phyloP scores from a whole-genome alignment of 2,329 filamentous ascomycete genomes.

The Cladosporium velox region DNA sequence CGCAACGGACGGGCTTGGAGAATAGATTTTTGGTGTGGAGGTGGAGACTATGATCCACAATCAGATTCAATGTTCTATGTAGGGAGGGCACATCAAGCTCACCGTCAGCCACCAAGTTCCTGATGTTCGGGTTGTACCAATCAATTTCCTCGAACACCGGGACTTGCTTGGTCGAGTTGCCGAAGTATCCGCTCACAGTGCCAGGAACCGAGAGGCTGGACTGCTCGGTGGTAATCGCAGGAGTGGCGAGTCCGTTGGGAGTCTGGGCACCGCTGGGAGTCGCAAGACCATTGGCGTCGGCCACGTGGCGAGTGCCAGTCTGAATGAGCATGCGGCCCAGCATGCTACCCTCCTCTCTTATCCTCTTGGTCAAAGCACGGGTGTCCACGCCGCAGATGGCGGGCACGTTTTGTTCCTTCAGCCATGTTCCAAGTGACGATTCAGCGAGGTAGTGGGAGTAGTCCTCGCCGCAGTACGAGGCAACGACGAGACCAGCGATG shows the following conservation, averaged over 20 bases:
- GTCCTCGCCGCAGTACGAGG: constrained; percentile 90
- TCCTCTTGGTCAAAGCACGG: constrained; percentile 87
- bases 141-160: constrained; percentile 72
- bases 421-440: constrained; percentile 89
- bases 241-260: constrained; percentile 32
- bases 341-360: constrained; percentile 93
- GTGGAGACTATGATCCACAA: constrained; percentile 71
- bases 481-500: constrained; percentile 85
- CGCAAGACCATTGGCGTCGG: constrained; percentile 37
- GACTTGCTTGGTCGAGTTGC: constrained; percentile 35
- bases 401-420: constrained; percentile 92
- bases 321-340: constrained; percentile 84
- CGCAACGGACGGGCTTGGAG: constrained; percentile 68
- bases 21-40: constrained; percentile 81
- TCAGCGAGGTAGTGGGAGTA: constrained; percentile 91
- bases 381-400: constrained; percentile 97
- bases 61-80: constrained; percentile 2
- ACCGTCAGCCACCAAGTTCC: constrained; percentile 95
- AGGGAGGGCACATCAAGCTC: constrained; percentile 44
- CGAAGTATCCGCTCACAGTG: constrained; percentile 37
- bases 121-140: constrained; percentile 89
- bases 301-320: constrained; percentile 48
- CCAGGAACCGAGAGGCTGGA: constrained; percentile 38
- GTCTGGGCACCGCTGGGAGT: constrained; percentile 32
- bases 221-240: constrained; percentile 34